Base-by-base conservation (phyloP, 164 flowering plant species). In the Vitis rotundifolia region DNA sequence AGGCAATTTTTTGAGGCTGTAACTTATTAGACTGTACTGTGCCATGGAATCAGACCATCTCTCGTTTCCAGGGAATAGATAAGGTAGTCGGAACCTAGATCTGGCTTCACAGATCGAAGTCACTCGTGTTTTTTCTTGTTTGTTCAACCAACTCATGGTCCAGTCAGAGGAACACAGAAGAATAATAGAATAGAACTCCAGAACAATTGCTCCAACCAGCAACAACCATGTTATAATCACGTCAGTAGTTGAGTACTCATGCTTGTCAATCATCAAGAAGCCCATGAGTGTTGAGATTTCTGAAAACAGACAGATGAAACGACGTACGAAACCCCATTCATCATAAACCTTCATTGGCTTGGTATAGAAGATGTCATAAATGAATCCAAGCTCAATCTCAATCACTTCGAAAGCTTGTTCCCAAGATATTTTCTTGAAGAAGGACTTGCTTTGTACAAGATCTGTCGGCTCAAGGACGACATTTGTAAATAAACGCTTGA, bases 311-410 rank as follows among this genome's bases (percentile, higher is more conserved):
- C 7, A 3, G 44, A 31, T 31, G 44, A 31, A 31, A 31, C 44
- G 0, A 0, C 22, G 22, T 22, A 22, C 1, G 0, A 22, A 22
- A 22, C 22, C 22, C 22, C 22, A 22, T 31, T 31, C 44, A 31
- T 31, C 44, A 31, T 31, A 31, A 31, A 2, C 44, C 44, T 1
- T 0, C 22, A 22, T 22, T 22, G 1, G 22, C 44, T 31, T 31
- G 44, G 44, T 7, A 7, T 31, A 31, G 44, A 7, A 31, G 44
- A 22, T 7, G 7, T 31, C 44, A 31, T 31, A 31, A 3, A 62
- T 49, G 16, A 82, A 76, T 22, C 64, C 65, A 1, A 82, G 78
- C 51, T 82, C 83, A 1, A 71, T 56, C 71, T 80, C 83, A 12
- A 80, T 50, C 19, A 79, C 63, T 3, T 71, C 11, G 31, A 73